Conservation (phyloP, 179 eudicot species). For the Silene coronaria region DNA sequence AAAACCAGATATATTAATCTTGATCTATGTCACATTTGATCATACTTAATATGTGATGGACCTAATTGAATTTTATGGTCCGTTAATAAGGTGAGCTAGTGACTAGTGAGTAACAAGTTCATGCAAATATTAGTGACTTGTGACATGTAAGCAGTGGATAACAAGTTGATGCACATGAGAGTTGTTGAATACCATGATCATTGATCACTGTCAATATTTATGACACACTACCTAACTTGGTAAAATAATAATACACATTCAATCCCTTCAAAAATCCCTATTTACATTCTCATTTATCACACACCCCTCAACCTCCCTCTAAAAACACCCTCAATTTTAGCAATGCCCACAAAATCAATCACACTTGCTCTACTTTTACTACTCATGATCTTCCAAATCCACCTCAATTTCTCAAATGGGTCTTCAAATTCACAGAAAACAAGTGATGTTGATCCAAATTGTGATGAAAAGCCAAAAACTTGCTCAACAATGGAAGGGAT, state of each 20-base stretch:
- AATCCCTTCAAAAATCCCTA: background rate
- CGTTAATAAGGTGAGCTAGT: no score
- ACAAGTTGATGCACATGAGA: no score
- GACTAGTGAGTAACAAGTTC: no score
- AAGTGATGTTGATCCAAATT: conserved; percentile 31
- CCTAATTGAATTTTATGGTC: no score
- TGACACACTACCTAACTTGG: no score
- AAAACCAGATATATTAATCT: no score
- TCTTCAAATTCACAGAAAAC: conserved; percentile 31
- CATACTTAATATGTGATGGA: no score
- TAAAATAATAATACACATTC: background rate
- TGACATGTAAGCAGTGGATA: no score
- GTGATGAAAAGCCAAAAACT: conserved; percentile 31
- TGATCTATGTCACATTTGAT: no score
- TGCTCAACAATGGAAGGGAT: conserved; percentile 27
- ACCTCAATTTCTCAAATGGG: conserved; percentile 40
- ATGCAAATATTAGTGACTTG: no score
- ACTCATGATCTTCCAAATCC: conserved; percentile 39
- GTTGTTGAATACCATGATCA: no score
- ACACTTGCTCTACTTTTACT: conserved; percentile 17
- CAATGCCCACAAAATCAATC: conserved; percentile 28
- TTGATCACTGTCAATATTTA: no score
- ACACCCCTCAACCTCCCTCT: background rate
- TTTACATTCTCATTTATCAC: background rate
- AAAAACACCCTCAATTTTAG: conserved; percentile 9